Conservation (phyloP, 441 rosid species). For the Populus hybrid region DNA sequence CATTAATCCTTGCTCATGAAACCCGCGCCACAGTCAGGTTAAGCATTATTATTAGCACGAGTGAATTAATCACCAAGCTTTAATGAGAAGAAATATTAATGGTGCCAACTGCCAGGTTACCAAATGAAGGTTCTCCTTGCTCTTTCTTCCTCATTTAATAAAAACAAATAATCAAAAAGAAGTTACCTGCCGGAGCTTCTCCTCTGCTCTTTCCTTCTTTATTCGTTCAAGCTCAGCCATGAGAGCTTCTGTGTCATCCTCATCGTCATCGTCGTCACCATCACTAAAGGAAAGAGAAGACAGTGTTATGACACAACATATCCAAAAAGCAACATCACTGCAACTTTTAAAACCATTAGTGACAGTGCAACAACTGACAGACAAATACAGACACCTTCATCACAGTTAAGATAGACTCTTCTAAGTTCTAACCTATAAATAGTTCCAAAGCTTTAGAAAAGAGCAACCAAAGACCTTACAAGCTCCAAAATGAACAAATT, state of each 20-base stretch:
- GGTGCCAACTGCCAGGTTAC: background rate
- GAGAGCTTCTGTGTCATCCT: constrained; percentile 89
- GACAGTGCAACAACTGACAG: background rate
- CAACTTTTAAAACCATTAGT: background rate
- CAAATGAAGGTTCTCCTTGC: background rate
- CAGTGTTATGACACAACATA: constrained; percentile 3
- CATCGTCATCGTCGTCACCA: constrained; percentile 67
- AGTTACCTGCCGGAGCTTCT: constrained; percentile 74
- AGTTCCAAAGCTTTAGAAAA: background rate
- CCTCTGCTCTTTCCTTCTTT: constrained; percentile 97
- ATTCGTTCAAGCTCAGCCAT: constrained; percentile 94
- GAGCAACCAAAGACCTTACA: background rate
- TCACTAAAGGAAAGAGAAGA: constrained; percentile 18
- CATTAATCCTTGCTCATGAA: background rate
- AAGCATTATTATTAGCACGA: background rate
- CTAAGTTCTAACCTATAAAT: background rate
- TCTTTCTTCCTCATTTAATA: background rate
- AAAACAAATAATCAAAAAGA: background rate
- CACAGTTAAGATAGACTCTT: background rate
- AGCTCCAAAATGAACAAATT: background rate
- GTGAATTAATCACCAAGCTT: background rate
- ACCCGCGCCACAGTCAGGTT: background rate
- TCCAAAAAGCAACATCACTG: background rate
- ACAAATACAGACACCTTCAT: background rate
- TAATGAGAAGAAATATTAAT: background rate